Base-by-base conservation (phyloP, 2,329 filamentous ascomycete genomes). In the Curvularia eragrostidis region DNA sequence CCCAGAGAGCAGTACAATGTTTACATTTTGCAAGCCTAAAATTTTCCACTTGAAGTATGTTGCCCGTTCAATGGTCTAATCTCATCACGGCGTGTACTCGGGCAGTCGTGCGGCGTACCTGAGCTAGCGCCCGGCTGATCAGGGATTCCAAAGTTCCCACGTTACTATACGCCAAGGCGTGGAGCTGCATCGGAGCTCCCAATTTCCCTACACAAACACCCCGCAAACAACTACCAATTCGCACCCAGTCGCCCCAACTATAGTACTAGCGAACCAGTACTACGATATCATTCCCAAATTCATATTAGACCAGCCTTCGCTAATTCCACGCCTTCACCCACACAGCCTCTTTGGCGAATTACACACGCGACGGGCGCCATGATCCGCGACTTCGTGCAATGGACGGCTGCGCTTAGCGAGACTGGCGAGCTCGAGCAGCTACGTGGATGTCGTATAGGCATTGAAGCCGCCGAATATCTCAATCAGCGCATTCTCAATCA, bases 381-480 rank as follows among this genome's bases (percentile, higher is more conserved):
- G 78, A 79, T 80, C 53, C 73, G 73, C 67, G 75, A 77, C 58
- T 82, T 87, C 71, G 84, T 85, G 67, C 81, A 83, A 67, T 88
- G 85, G 85, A 83, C 80, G 54, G 78, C 77, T 64, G 77, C 76
- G 69, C 80, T 85, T 64, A 79, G 80, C 61, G 81, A 83, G 72
- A 84, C 82, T 48, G 85, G 87, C 67, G 82, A 87, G 58, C 78
- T 96, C 66, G 83, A 88, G 59, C 86, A 91, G 62, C 83, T 97
- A 67, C 87, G 90, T 72, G 89, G 89, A 74, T 87, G 87, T 59
- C 85, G 89, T 52, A 85, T 97, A 69, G 93, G 89, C 64, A 88
- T 98, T 70, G 93, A 97, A 81, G 95, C 94, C 54, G 89, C 91
- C 52, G 90, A 96, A 78, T 98, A 95, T 77, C 86, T 99, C 63